These are phyloP conservation scores for Metschnikowia peoriensis DNA, from an alignment of 805 yeast species.

Conservation along the genomic window DNA sequence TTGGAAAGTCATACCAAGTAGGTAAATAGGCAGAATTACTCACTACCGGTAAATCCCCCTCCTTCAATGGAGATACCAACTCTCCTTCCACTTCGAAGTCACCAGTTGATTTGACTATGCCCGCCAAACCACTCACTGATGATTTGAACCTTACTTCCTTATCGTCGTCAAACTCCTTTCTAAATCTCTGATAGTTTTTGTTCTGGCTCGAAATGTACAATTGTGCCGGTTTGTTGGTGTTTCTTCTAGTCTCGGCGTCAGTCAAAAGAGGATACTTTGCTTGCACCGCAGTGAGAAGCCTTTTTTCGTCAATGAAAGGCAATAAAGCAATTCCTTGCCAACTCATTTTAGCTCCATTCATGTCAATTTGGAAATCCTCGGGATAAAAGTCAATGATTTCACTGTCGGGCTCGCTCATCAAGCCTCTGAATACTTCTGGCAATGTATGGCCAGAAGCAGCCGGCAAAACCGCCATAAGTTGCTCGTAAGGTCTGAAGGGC, in stretches of 20 bases:
- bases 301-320: constrained; percentile 85
- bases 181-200: constrained; percentile 44
- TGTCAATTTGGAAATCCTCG: constrained; percentile 80
- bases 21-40: constrained; percentile 39
- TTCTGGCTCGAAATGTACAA: constrained; percentile 66
- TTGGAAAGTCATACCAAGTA: constrained; percentile 61
- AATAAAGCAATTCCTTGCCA: constrained; percentile 93
- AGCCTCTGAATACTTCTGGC: constrained; percentile 75
- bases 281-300: constrained; percentile 65
- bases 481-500: constrained; percentile 91
- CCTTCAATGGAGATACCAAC: constrained; percentile 47
- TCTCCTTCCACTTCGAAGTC: constrained; percentile 35
- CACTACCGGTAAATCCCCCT: constrained; percentile 46
- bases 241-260: constrained; percentile 66
- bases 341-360: constrained; percentile 92
- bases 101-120: constrained; percentile 42
- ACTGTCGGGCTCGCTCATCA: constrained; percentile 77
- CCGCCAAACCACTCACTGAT: constrained; percentile 57
- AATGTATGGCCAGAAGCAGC: constrained; percentile 88
- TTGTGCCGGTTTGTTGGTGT: constrained; percentile 68
- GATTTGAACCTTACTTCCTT: constrained; percentile 43
- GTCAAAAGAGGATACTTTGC: constrained; percentile 61
- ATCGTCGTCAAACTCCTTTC: constrained; percentile 34
- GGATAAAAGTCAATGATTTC: constrained; percentile 92
- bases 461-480: constrained; percentile 91